Conservation (phyloP, 1,284 basidiomycete genomes). For the Sanghuangporus sanghuang region DNA sequence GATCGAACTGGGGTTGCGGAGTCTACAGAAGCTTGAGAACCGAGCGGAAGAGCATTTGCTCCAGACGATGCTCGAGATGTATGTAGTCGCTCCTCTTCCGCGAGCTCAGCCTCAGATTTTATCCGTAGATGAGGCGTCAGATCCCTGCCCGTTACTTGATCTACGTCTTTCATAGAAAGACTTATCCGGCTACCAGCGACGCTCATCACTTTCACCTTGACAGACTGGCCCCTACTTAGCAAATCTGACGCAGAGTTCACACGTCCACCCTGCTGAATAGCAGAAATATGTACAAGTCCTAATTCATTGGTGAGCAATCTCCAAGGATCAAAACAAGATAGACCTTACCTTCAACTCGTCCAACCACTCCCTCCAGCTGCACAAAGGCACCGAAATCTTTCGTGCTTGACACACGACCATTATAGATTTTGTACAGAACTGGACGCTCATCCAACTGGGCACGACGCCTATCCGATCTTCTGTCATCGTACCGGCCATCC, state of each 20-base stretch:
- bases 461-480: slow-evolving; percentile 39
- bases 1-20: slow-evolving; percentile 51
- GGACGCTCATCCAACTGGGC: slow-evolving; percentile 72
- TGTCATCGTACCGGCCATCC: slow-evolving; percentile 30
- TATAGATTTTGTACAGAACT: slow-evolving; percentile 92
- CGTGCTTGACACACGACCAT: slow-evolving; percentile 79
- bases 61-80: slow-evolving; percentile 62
- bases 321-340: background rate
- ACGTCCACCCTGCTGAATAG: slow-evolving; percentile 79
- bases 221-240: slow-evolving; percentile 76
- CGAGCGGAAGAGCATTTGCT: slow-evolving; percentile 64
- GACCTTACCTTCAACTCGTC: slow-evolving; percentile 79
- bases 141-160: slow-evolving; percentile 86
- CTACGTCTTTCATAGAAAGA: slow-evolving; percentile 97
- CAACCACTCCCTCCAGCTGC: slow-evolving; percentile 79
- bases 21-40: slow-evolving; percentile 41
- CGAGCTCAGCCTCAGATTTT: slow-evolving; percentile 87
- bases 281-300: slow-evolving; percentile 97
- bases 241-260: slow-evolving; percentile 87
- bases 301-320: slow-evolving; percentile 13
- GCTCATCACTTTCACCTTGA: slow-evolving; percentile 96
- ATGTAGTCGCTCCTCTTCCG: slow-evolving; percentile 64
- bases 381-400: slow-evolving; percentile 98
- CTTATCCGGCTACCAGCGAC: slow-evolving; percentile 77
- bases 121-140: slow-evolving; percentile 91